phyloP scores from a whole-genome alignment of 2,329 filamentous ascomycete species.

The Teratosphaeriaceae sp. region DNA sequence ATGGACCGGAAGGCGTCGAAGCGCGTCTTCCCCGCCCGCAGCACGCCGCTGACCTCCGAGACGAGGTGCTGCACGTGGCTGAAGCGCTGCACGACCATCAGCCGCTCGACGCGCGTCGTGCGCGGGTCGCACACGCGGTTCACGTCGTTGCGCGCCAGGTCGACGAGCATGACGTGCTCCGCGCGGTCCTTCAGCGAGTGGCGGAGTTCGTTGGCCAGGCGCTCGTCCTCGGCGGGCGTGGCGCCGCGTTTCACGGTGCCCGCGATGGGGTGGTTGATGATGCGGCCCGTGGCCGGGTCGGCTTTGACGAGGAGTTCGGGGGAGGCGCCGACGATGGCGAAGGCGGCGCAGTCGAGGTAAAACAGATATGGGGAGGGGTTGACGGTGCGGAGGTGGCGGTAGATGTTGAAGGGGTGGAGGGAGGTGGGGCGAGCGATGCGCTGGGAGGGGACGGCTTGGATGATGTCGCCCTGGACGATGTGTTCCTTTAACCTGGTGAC shows the following conservation, averaged over 20 bases:
- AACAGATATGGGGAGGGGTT: constrained; percentile 98
- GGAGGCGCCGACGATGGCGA: constrained; percentile 91
- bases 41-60: constrained; percentile 87
- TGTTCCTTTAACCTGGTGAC: constrained; percentile 82
- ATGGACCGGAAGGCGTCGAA: constrained; percentile 94
- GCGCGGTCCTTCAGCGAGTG: constrained; percentile 84
- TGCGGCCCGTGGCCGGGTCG: constrained; percentile 52
- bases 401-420: constrained; percentile 96
- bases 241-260: constrained; percentile 86
- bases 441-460: constrained; percentile 94
- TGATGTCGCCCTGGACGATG: constrained; percentile 88
- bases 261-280: constrained; percentile 95
- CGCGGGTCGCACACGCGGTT: constrained; percentile 91
- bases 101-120: constrained; percentile 80
- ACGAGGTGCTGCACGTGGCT: constrained; percentile 96
- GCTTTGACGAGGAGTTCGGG: constrained; percentile 92
- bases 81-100: constrained; percentile 94
- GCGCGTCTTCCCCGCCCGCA: constrained; percentile 74
- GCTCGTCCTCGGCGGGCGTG: constrained; percentile 72
- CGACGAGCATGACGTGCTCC: constrained; percentile 96
- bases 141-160: constrained; percentile 91
- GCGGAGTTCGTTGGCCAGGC: constrained; percentile 68
- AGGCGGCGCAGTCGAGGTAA: constrained; percentile 84
- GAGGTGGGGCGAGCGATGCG: constrained; percentile 82
- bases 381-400: constrained; percentile 90